phyloP scores from a whole-genome alignment of 495 filamentous ascomycete genomes.

The Tuber brumale region DNA sequence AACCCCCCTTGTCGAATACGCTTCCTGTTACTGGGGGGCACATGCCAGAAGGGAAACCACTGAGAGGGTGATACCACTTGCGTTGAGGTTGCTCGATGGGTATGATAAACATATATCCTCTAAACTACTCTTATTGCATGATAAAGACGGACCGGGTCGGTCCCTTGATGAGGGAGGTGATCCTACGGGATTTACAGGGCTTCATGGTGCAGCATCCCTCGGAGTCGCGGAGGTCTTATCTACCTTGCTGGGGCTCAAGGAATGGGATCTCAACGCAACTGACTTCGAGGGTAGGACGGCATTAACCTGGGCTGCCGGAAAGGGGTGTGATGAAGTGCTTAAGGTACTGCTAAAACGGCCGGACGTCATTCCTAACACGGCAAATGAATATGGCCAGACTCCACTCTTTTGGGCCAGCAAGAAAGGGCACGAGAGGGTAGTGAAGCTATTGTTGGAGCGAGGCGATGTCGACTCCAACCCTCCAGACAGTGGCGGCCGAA shows the following conservation, averaged over 20 bases:
- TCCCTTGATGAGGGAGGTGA: background rate
- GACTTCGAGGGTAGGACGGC: constrained; percentile 33
- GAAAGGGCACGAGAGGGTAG: constrained; percentile 30
- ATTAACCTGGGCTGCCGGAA: constrained; percentile 43
- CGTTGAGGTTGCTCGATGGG: background rate
- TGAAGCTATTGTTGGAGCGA: constrained; percentile 31
- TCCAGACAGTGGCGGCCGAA: background rate
- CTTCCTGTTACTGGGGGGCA: background rate
- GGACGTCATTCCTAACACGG: constrained; percentile 19
- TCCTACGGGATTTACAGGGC: background rate
- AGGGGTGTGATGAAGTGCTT: constrained; percentile 42
- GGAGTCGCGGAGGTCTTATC: background rate
- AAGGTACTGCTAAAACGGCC: constrained; percentile 27
- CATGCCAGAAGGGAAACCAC: background rate
- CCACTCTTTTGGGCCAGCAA: constrained; percentile 35
- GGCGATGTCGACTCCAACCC: constrained; percentile 12
- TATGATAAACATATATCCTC: background rate
- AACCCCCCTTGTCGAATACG: background rate
- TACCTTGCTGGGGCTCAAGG: background rate
- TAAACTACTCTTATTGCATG: background rate
- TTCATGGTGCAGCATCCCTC: background rate
- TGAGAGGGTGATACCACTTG: background rate
- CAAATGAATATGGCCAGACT: constrained; percentile 33
- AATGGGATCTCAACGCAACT: background rate
- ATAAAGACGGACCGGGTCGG: background rate